Percentiles rank a stretch among this genome's conserved stretches.
Evolutionary conservation across 768 basidiomycete genomes (phyloP).

Genomic region (Termitomyces sp.): DNA sequence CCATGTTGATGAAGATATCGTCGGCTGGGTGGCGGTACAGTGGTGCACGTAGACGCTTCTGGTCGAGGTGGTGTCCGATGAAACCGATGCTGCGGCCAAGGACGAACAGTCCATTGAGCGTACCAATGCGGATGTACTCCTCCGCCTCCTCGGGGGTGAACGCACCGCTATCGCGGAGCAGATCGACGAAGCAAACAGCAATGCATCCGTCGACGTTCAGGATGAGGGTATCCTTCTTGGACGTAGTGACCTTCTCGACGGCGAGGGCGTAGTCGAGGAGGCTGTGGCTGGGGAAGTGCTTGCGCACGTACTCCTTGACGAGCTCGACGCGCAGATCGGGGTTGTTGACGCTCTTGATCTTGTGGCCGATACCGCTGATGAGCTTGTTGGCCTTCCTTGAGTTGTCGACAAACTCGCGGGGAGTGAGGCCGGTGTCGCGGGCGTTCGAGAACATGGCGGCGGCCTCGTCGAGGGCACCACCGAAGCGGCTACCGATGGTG

Average conservation of each 20-base stretch:
- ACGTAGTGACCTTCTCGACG: conserved; percentile 95
- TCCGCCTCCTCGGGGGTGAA: conserved; percentile 96
- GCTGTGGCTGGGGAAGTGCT: conserved; percentile 94
- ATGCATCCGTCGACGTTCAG: conserved; percentile 97
- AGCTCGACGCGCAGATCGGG: conserved; percentile 90
- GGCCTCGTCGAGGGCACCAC: conserved; percentile 98
- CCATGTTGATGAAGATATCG: conserved; percentile 95
- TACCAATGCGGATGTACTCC: conserved; percentile 97
- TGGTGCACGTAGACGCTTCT: conserved; percentile 90
- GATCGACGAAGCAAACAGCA: conserved; percentile 94
- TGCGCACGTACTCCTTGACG: conserved; percentile 92
- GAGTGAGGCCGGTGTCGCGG: conserved; percentile 86
- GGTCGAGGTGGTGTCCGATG: conserved; percentile 95
- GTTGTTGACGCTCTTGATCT: conserved; percentile 99
- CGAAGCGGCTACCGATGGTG: conserved; percentile 97
- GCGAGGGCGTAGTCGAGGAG: conserved; percentile 93
- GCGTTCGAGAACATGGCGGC: conserved; percentile 94
- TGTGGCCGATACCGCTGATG: conserved; percentile 98
- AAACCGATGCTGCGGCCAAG: conserved; percentile 97
- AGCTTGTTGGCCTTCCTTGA: conserved; percentile 93
- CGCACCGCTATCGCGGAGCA: conserved; percentile 87
- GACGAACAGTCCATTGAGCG: conserved; percentile 95
- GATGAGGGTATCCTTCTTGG: conserved; percentile 98
- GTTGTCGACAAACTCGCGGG: conserved; percentile 97
- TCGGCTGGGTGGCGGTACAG: conserved; percentile 94